Base-by-base conservation (phyloP, 495 filamentous ascomycete species). In the Margaritispora aquatica region DNA sequence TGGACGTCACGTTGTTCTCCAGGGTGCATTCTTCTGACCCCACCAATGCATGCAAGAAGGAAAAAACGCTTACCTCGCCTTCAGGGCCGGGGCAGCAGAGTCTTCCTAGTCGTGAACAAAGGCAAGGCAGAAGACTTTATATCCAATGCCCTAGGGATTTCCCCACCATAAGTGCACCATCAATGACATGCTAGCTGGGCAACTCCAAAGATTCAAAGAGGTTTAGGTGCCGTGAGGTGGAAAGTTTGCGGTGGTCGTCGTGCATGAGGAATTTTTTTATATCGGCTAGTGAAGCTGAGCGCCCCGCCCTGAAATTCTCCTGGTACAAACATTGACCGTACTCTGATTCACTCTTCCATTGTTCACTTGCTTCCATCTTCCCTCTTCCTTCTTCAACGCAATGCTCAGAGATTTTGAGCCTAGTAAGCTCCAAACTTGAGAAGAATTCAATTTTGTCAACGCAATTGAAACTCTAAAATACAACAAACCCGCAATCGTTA, bases 321-420 rank as follows among this genome's bases (percentile, higher is more conserved):
- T 17, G 19, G 38, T 44, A 44, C 38, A 44, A 44, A 44, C 38
- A 44, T 17, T 44, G 38, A n/a, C 23, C 20, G n/a, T 58, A 19
- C 55, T 55, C 60, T 61, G 41, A 61, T 41, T 54, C 27, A 51
- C 55, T 10, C 48, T 48, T n/a, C n/a, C n/a, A n/a, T n/a, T n/a
- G 15, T 1, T 23, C 51, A 51, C 17, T 47, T 55, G 10, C 49
- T 29, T 21, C 26, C 24, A 20, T 38, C 27, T 29, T 55, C 48
- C 50, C n/a, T n/a, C n/a, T n/a, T n/a, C n/a, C n/a, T n/a, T 60
- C 63, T 48, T 61, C 51, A 58, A 63, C 60, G 38, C 38, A 54
- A 67, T 67, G 65, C 52, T 67, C 58, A 56, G 64, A 61, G 64
- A 61, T 26, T 67, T 67, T 47, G 61, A 64, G 52, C 65, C 65